A percentile compares a stretch with the other conserved stretches of the same genome.
These are phyloP conservation scores for Styphnolobium japonicum DNA, from an alignment of 306 rosid species.

Conservation along the genomic window DNA sequence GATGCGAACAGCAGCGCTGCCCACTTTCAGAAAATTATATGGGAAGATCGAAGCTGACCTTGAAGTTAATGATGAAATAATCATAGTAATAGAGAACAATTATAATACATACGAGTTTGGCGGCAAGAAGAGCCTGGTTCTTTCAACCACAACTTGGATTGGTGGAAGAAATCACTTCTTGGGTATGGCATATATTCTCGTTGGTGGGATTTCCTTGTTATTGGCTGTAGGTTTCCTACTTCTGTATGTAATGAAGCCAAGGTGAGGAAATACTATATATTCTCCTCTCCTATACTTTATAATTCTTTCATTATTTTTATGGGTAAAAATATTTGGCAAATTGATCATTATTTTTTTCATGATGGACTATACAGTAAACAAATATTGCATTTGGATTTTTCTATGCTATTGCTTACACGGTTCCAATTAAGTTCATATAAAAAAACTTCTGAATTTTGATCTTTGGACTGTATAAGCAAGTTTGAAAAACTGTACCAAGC, in stretches of 20 bases:
- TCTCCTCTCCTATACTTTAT: slow-evolving; percentile 12
- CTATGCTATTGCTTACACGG: not conserved
- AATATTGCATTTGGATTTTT: not conserved
- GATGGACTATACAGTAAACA: not conserved
- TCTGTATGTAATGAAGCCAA: slow-evolving; percentile 64
- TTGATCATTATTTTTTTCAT: not conserved
- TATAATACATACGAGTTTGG: slow-evolving; percentile 77
- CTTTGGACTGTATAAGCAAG: not conserved
- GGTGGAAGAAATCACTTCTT: slow-evolving; percentile 80
- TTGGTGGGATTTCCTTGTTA: slow-evolving; percentile 64
- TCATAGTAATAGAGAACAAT: slow-evolving; percentile 64
- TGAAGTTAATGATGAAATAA: slow-evolving; percentile 55
- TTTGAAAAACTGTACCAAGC: not conserved
- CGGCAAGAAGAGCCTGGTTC: slow-evolving; percentile 71
- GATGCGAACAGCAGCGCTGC: slow-evolving; percentile 89
- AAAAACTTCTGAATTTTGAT: not conserved
- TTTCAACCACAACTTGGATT: slow-evolving; percentile 91
- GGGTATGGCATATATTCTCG: slow-evolving; percentile 60
- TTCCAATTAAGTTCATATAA: not conserved
- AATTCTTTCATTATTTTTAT: not conserved
- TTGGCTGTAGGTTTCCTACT: slow-evolving; percentile 66
- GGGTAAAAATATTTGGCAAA: not conserved
- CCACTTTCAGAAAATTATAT: slow-evolving; percentile 79
- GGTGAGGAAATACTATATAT: slow-evolving; percentile 45
- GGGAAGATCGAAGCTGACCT: slow-evolving; percentile 78